phyloP scores from a whole-genome alignment of 2,329 filamentous ascomycete genomes.

The Arthrocladium fulminans region DNA sequence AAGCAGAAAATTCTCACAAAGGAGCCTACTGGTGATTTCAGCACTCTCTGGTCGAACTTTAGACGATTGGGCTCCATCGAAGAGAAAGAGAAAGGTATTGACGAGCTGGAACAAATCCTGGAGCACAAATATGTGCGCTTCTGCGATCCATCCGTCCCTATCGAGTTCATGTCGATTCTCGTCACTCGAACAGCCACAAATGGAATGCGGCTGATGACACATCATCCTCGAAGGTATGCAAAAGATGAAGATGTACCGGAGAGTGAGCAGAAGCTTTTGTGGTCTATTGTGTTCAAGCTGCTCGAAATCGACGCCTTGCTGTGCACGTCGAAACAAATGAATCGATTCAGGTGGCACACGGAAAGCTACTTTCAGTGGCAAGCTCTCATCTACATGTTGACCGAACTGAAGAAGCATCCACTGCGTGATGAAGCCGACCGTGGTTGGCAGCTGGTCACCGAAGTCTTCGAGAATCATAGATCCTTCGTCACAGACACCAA shows the following conservation, averaged over 20 bases:
- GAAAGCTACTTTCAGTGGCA: conserved; percentile 45
- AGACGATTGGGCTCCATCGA: conserved; percentile 23
- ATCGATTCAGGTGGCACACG: conserved; percentile 39
- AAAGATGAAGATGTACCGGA: conserved; percentile 25
- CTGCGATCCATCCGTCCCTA: conserved; percentile 41
- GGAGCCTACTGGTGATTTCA: conserved; percentile 17
- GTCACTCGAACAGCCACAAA: conserved; percentile 37
- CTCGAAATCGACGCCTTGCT: conserved; percentile 34
- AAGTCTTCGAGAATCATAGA: conserved; percentile 36
- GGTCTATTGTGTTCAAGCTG: conserved; percentile 31
- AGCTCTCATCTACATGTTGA: conserved; percentile 43
- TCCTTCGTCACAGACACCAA: conserved; percentile 30
- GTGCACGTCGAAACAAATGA: conserved; percentile 31
- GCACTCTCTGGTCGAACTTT: conserved; percentile 17
- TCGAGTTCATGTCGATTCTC: conserved; percentile 38
- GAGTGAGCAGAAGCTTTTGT: conserved; percentile 33
- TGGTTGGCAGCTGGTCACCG: conserved; percentile 40
- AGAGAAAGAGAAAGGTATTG: conserved; percentile 29
- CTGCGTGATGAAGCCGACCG: conserved; percentile 29
- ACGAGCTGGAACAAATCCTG: conserved; percentile 43
- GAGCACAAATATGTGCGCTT: conserved; percentile 48
- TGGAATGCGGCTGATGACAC: conserved; percentile 38
- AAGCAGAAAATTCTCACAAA: conserved; percentile 17
- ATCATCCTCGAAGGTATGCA: conserved; percentile 35
- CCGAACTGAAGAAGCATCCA: conserved; percentile 31